Percentiles rank a stretch among this genome's conserved stretches.
Evolutionary conservation across 805 yeast species (phyloP).

Genomic region (Ogataea thermomethanolica): DNA sequence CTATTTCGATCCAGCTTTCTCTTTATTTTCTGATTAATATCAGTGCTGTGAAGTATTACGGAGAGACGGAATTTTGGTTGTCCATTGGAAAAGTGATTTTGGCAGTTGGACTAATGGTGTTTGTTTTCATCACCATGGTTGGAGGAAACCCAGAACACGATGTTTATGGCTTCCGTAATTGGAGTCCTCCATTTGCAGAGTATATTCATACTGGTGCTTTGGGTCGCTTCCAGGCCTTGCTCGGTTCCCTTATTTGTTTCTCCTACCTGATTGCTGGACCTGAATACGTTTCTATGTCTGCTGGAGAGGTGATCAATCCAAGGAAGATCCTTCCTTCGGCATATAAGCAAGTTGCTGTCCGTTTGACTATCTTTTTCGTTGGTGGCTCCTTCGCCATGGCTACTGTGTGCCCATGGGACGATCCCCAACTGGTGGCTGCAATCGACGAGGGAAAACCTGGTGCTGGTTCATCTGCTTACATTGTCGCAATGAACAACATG

Average conservation of each 20-base stretch:
- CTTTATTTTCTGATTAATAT: constrained; percentile 40
- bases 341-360: constrained; percentile 42
- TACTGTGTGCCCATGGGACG: constrained; percentile 42
- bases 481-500: constrained; percentile 45
- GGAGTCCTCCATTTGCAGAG: constrained; percentile 34
- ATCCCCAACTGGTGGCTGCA: constrained; percentile 35
- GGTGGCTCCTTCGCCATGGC: constrained; percentile 49
- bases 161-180: constrained; percentile 34
- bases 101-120: constrained; percentile 41
- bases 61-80: constrained; percentile 48
- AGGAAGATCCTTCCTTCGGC: constrained; percentile 46
- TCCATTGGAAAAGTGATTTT: constrained; percentile 42
- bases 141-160: constrained; percentile 49
- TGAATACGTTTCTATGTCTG: constrained; percentile 45
- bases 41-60: constrained; percentile 43
- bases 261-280: constrained; percentile 48
- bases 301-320: constrained; percentile 48
- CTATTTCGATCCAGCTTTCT: constrained; percentile 41
- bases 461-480: constrained; percentile 48
- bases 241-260: constrained; percentile 40
- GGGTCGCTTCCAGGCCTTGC: constrained; percentile 45
- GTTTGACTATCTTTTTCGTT: constrained; percentile 43
- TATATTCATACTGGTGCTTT: constrained; percentile 39
- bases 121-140: constrained; percentile 46
- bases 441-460: constrained; percentile 37